Base-by-base conservation (phyloP, 2,329 filamentous ascomycete genomes). In the Aphanocladium album region DNA sequence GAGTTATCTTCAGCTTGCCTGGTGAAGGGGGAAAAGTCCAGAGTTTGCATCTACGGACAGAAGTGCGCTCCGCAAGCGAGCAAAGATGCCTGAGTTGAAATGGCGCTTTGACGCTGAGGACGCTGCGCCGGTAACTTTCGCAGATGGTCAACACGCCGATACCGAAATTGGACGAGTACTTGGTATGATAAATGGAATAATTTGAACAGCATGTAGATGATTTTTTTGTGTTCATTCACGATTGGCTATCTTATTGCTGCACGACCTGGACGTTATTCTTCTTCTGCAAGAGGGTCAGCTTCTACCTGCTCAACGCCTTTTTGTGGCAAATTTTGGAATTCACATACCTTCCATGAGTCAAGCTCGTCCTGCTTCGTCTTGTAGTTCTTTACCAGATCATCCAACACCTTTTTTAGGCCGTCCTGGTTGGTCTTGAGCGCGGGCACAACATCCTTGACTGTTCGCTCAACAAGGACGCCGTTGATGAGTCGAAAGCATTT, bases 401-500 rank as follows among this genome's bases (percentile, higher is more conserved):
- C 93, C 60, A 98, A 80, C 33, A 98, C 92, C 77, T 96, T 96
- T 77, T 89, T 95, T 72, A 99, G 74, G 1, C 95, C 93, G 64
- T 98, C 93, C 27, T 91, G 90, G 73, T 99, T 98, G 21, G 92
- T 98, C 78, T 91, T 89, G 63, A 99, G 81, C 27, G 91, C 90
- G 6, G 95, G 95, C 60, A 96, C 82, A 14, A 99, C 91, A 74
- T 98, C 95, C 74, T 91, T 83, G 67, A 99, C 91, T 17, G 93
- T 98, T 67, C 93, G 85, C 79, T 99, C 95, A 58, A 96, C 91
- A 62, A 99, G 80, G 25, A 98, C 93, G 50, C 95, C 95, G 74
- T 99, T 98, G 74, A 99, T 96, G 85, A 99, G 91, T 68, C 95
- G 93, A 78, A 98, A 99, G 78, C 93, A 98, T 79, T 97, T 99